Conservation (phyloP, 441 rosid genomes). For the Manihot esculenta region DNA sequence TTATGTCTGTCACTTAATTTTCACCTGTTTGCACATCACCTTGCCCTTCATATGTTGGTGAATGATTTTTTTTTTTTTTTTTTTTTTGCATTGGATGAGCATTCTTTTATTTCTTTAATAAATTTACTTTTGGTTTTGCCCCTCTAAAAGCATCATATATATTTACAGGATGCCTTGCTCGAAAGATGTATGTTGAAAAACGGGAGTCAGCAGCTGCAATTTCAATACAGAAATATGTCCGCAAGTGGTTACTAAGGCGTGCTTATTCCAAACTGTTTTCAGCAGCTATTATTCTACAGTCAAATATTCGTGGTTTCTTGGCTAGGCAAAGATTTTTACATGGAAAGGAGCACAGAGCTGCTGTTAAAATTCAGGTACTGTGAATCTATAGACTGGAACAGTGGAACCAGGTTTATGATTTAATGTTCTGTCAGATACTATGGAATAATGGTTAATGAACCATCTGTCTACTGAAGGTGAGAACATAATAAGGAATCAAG, state of each 20-base stretch:
- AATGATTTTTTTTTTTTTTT: not conserved
- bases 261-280: constrained; percentile 50
- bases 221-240: constrained; percentile 63
- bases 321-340: constrained; percentile 52
- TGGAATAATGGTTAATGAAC: not conserved
- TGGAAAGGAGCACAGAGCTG: constrained; percentile 66
- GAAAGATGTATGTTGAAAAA: constrained; percentile 54
- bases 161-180: constrained; percentile 76
- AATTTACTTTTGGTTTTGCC: constrained; percentile 27
- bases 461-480: not conserved
- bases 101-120: constrained; percentile 12
- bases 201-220: constrained; percentile 74
- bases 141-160: constrained; percentile 12
- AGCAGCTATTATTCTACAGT: constrained; percentile 60
- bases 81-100: not conserved
- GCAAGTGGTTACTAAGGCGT: constrained; percentile 57
- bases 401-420: not conserved
- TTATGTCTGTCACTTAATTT: not conserved
- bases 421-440: not conserved
- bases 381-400: constrained; percentile 18
- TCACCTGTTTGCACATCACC: not conserved
- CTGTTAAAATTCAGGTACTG: constrained; percentile 64
- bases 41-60: not conserved
- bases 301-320: constrained; percentile 66
- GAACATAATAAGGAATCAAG: not conserved